Evolutionary conservation across 768 basidiomycete species (phyloP).

Genomic region (Butyriboletus loyo): DNA sequence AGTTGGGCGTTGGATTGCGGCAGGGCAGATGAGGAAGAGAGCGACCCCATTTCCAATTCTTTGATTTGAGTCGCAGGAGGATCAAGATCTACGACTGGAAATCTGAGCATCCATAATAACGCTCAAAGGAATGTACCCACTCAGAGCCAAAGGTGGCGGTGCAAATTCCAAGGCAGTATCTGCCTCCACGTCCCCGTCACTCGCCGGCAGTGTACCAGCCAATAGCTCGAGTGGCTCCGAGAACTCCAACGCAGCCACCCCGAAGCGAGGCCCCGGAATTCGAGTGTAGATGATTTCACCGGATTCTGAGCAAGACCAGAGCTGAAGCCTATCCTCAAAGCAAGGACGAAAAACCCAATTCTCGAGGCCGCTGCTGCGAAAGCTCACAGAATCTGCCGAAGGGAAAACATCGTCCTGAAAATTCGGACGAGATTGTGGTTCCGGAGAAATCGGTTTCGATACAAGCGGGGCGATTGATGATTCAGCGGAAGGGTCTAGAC

Average conservation of each 20-base stretch:
- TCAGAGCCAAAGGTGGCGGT: conserved; percentile 12
- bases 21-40: neutral
- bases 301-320: conserved; percentile 48
- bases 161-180: conserved; percentile 14
- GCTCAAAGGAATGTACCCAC: conserved; percentile 15
- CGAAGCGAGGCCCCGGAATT: conserved; percentile 49
- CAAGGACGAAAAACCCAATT: conserved; percentile 72
- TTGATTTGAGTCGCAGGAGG: conserved; percentile 12
- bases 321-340: conserved; percentile 66
- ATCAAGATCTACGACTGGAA: conserved; percentile 20
- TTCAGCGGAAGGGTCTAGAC: conserved; percentile 40
- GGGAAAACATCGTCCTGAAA: conserved; percentile 27
- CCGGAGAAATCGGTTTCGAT: conserved; percentile 29
- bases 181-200: conserved; percentile 8
- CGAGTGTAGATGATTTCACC: conserved; percentile 35
- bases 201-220: conserved; percentile 43
- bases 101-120: conserved; percentile 11
- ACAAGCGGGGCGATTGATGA: conserved; percentile 45
- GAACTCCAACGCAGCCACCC: conserved; percentile 71
- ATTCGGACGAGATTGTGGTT: conserved; percentile 34
- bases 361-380: conserved; percentile 52
- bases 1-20: neutral
- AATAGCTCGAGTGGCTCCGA: conserved; percentile 65
- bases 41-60: conserved; percentile 1
- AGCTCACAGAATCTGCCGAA: conserved; percentile 10